Percentiles rank a stretch among this genome's conserved stretches.
Evolutionary conservation across 2,329 filamentous ascomycete genomes (phyloP).

Genomic region (Trichoderma simmonsii): DNA sequence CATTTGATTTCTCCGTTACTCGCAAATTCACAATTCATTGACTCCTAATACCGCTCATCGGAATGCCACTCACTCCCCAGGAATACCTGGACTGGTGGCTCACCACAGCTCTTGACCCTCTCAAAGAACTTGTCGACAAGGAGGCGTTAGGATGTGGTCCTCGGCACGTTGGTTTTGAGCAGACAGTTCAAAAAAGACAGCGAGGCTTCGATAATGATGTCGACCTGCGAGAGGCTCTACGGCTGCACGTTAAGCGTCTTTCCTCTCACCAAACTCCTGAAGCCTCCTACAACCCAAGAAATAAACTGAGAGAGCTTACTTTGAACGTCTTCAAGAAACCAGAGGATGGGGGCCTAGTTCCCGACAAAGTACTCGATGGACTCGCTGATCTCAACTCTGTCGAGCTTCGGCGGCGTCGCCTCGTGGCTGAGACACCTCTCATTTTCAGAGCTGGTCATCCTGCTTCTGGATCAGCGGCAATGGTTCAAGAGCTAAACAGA

Average conservation of each 20-base stretch:
- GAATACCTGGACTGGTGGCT: constrained; percentile 38
- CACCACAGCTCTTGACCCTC: constrained; percentile 24
- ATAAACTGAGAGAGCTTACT: constrained; percentile 26
- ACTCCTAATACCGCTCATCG: not conserved
- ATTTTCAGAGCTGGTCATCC: constrained; percentile 19
- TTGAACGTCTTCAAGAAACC: constrained; percentile 28
- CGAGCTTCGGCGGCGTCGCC: constrained; percentile 32
- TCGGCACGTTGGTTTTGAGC: constrained; percentile 34
- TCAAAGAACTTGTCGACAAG: constrained; percentile 28
- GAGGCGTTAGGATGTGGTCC: constrained; percentile 21
- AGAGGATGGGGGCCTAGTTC: constrained; percentile 30
- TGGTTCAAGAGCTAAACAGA: constrained; percentile 32
- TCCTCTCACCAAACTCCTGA: constrained; percentile 20
- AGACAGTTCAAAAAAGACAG: constrained; percentile 30
- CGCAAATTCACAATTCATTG: not conserved
- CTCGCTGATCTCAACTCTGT: constrained; percentile 33
- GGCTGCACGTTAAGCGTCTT: constrained; percentile 23
- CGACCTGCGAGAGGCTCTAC: constrained; percentile 22
- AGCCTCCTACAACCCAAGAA: constrained; percentile 29
- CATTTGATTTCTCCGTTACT: not conserved
- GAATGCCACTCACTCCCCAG: constrained; percentile 32
- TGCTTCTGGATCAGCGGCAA: constrained; percentile 19
- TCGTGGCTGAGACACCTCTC: constrained; percentile 26
- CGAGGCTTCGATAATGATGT: constrained; percentile 32
- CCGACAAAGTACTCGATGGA: constrained; percentile 28